phyloP scores from a whole-genome alignment of 441 rosid genomes.

The Bocquillonia castaneifolia region DNA sequence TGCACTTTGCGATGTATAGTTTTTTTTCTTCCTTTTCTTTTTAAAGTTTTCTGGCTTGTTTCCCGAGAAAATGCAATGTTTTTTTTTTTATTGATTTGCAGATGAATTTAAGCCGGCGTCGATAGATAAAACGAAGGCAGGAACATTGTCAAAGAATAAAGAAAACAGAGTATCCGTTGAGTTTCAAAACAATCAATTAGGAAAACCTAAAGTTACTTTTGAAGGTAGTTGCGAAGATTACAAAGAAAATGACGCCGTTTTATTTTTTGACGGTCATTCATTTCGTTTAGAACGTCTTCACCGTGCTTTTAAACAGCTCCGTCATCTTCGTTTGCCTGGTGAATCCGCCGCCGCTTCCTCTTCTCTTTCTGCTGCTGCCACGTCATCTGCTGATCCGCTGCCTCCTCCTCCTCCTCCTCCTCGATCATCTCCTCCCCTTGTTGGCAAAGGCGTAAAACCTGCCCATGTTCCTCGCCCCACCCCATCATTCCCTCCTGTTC shows the following conservation, averaged over 20 bases:
- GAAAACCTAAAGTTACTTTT: constrained; percentile 68
- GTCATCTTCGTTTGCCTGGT: constrained; percentile 57
- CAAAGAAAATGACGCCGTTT: constrained; percentile 69
- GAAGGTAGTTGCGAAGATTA: constrained; percentile 85
- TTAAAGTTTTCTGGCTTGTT: constrained; percentile 10
- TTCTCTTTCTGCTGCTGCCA: constrained; percentile 24
- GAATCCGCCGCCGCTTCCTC: constrained; percentile 54
- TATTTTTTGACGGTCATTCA: constrained; percentile 66
- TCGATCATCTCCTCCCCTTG: constrained; percentile 53
- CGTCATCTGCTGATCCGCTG: constrained; percentile 5
- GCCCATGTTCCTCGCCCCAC: constrained; percentile 28
- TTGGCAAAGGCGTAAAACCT: constrained; percentile 43
- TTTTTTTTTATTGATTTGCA: background rate
- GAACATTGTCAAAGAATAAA: constrained; percentile 59
- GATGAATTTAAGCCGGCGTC: constrained; percentile 90
- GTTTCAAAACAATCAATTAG: constrained; percentile 74
- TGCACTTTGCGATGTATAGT: constrained; percentile 72
- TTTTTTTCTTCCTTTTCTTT: background rate
- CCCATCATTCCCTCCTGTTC: constrained; percentile 38
- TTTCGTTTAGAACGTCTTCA: constrained; percentile 75
- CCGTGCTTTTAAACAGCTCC: constrained; percentile 68
- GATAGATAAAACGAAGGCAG: constrained; percentile 70
- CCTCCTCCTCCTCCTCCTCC: constrained; percentile 41
- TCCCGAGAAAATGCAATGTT: background rate
- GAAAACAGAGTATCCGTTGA: constrained; percentile 72